Base-by-base conservation (phyloP, 2,329 filamentous ascomycete genomes). In the Penicillium sumatraense region DNA sequence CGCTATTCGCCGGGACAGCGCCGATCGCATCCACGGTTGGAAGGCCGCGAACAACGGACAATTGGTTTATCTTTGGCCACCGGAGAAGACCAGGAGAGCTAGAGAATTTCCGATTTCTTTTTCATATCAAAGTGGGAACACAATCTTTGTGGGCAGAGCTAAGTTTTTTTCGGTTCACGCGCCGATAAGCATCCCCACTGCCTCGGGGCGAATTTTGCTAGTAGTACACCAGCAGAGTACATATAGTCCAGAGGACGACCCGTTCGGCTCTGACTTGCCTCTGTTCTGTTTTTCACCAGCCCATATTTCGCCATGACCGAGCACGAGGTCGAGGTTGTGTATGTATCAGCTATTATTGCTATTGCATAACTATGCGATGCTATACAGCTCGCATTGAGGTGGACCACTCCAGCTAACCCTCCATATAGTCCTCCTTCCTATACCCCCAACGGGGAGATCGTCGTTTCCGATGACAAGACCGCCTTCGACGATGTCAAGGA, bases 181-280 rank as follows among this genome's bases (percentile, higher is more conserved):
- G 46, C 58, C 82, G 90, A 93, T 84, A 96, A 96, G 78, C 61
- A 53, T 59, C 63, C 64, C 63, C 40, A 48, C 54, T 36, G 24
- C 23, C 40, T 61, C 57, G 57, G 20, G 60, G 47, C 54, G 54
- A 60, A 59, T 45, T 47, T 50, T 60, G n/a, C n/a, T n/a, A n/a
- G n/a, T n/a, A 54, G 57, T 54, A 57, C 51, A 63, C n/a, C n/a
- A n/a, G n/a, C 58, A 51, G 49, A 45, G 61, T 63, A 63, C 62
- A 68, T 65, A 69, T 68, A 70, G 63, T 53, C 58, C 57, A 42
- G 44, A 41, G 47, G 58, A n/a, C 56, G 31, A 36, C 33, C 35
- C 24, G 27, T 23, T 16, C 31, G 10, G 10, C 10, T 31, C 18
- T 48, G 40, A 20, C 18, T 56, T 36, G n/a, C 23, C 31, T 24